Base-by-base conservation (phyloP, 225 moss, liverwort and hornwort genomes). In the Neckera pumila region DNA sequence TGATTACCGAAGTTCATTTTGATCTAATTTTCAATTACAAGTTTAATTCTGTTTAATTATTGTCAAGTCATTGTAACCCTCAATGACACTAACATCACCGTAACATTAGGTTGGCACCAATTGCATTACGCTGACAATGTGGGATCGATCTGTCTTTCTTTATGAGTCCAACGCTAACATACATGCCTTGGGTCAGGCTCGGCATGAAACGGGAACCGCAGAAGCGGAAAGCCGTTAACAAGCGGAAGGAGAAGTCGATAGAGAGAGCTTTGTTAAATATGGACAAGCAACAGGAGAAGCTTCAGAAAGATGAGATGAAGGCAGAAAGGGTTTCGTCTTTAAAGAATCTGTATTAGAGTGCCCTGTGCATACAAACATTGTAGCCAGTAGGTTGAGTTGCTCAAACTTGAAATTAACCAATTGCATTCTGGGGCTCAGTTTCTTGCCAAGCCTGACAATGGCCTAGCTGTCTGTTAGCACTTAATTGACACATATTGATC, bases 221-320 rank as follows among this genome's bases (percentile, higher is more conserved):
- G 63, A 97, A 97, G 90, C 94, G 95, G 79, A 96, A 92, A 89
- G 95, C 94, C 51, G 88, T 93, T 19, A 95, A 94, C 89, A 89
- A 95, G 87, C 95, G 94, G 60, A 96, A 96, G 88, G 94, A 96
- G 92, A 97, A 95, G 92, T 96, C 96, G 34, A 92, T 97, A 80
- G 94, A 95, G 91, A 93, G 93, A 92, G 97, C 96, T 64, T 89
- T 96, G 69, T 89, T 93, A 40, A 89, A 93, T 59, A 95, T 96
- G 89, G 96, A 96, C 22, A 96, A 98, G 92, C 94, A 96, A 79
- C 95, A 94, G 70, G 92, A 94, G 93, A 95, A 95, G 87, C 84
- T 94, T 42, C 95, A 95, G 63, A 95, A 90, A 89, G 90, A 92
- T 42, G 96, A 90, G 89, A 79, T 95, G 64, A 96, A 96, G 89